Evolutionary conservation across 2,329 filamentous ascomycete species (phyloP), one percentile per base, ranked within the genome.

Genomic region (Talaromyces verruculosus): DNA sequence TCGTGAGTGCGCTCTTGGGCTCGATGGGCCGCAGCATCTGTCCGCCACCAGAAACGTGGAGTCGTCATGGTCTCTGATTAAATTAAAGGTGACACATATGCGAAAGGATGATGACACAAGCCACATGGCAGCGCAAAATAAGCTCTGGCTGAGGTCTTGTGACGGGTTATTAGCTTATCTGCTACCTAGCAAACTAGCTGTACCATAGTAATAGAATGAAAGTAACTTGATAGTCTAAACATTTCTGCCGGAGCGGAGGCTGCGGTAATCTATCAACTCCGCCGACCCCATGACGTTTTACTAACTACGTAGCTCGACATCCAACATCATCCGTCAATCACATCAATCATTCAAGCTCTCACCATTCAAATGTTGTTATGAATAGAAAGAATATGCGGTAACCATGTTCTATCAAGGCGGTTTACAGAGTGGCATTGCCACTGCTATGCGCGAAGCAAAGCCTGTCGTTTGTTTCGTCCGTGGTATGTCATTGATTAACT

Each of bases 391-490:
- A 17, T 35, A 69, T 71, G 68, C 63, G 37, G 65, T 66, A 43
- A 75, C 57, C 49, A 93, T 96, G 89, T 97, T 97, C 79, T 93
- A 93, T 76, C 74, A 88, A 67, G 93, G 93, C 19, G 88, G 87
- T 67, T 79, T 97, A 22, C 91, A 96, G 72, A 89, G 90, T 72
- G 93, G 92, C 66, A 96, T 97, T 71, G 84, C 86, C 37, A 82
- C 86, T 22, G 92, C 93, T 13, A 84, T 97, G 6, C 85, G 87
- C 67, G 84, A 93, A 76, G 82, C 87, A 67, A 96, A 94, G 78
- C 84, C 90, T 19, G 91, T 97, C 0, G 85, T 91, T 35, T 96
- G 92, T 79, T 96, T 97, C 77, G 89, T 97, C 37, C 87, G 88
- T 73, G 89, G 91, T 92, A 77, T 70, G 82, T 33, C 60, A 63